Evolutionary conservation across 345 rosid genomes (phyloP).

Genomic region (Eucalyptus pauciflora): DNA sequence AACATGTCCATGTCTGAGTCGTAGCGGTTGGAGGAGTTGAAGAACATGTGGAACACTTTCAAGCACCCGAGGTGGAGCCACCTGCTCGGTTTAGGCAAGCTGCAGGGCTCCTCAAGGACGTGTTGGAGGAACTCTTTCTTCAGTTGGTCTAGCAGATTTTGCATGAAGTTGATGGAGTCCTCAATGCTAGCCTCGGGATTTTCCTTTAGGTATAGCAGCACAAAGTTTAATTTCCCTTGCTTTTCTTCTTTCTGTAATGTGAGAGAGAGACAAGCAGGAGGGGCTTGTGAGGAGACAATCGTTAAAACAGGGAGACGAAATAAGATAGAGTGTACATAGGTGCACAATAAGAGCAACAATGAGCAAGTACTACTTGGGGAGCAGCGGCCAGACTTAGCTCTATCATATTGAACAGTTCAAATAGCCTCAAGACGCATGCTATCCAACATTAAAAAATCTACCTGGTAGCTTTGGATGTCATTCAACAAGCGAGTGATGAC

Average conservation of each 20-base stretch:
- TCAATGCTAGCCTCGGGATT: not conserved
- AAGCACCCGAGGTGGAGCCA: not conserved
- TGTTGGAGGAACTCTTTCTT: not conserved
- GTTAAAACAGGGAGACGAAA: not conserved
- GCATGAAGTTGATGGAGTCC: not conserved
- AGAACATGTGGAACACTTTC: not conserved
- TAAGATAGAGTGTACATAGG: not conserved
- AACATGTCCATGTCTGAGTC: not conserved
- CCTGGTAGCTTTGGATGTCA: not conserved
- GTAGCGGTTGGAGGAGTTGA: not conserved
- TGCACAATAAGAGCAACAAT: not conserved
- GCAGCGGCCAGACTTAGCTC: not conserved
- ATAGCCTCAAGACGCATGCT: not conserved
- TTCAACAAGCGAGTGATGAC: conserved; percentile 42
- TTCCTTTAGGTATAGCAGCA: not conserved
- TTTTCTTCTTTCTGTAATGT: not conserved
- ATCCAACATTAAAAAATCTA: not conserved
- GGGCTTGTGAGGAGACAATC: not conserved
- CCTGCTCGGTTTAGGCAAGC: not conserved
- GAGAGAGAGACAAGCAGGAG: not conserved
- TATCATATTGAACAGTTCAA: not conserved
- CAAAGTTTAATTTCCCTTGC: not conserved
- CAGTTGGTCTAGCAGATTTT: not conserved
- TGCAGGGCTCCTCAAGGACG: not conserved
- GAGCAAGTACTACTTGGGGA: not conserved